phyloP scores from a whole-genome alignment of 2,329 filamentous ascomycete species.

The Talaromyces rugulosus region DNA sequence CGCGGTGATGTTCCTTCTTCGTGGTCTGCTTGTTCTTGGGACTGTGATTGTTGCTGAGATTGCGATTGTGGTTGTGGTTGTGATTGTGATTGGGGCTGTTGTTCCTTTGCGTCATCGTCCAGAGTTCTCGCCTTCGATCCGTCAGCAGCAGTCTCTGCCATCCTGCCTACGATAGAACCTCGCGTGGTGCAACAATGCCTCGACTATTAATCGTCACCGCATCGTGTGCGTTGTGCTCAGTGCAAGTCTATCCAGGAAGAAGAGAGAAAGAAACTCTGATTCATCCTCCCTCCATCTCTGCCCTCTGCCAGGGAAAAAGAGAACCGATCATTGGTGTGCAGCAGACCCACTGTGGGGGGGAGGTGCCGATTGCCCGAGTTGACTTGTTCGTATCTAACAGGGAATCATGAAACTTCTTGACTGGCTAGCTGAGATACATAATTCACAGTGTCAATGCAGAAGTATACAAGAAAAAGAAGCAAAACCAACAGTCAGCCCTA shows the following conservation, averaged over 20 bases:
- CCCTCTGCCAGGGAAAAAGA: neutral
- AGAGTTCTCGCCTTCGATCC: neutral
- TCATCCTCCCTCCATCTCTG: neutral
- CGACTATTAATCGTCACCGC: neutral
- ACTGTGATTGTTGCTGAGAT: neutral
- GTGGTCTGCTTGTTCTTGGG: neutral
- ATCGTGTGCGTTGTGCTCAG: neutral
- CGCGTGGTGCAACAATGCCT: neutral
- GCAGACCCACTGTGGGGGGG: neutral
- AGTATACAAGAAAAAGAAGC: neutral
- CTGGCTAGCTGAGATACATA: too few species aligned
- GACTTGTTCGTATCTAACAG: neutral
- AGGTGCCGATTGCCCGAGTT: neutral
- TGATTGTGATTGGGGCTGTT: neutral
- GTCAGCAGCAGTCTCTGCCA: conserved; percentile 1
- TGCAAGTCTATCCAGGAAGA: too few species aligned
- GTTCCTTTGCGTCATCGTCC: neutral
- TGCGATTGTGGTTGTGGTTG: neutral
- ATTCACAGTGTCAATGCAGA: neutral
- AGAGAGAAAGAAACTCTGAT: neutral
- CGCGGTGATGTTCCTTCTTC: neutral
- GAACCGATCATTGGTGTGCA: neutral
- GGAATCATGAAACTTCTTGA: neutral
- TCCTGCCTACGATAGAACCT: neutral
- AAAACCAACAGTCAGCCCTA: neutral